These are phyloP conservation scores for Naganishia sp. DNA, from an alignment of 1,284 basidiomycete species.

Conservation along the genomic window DNA sequence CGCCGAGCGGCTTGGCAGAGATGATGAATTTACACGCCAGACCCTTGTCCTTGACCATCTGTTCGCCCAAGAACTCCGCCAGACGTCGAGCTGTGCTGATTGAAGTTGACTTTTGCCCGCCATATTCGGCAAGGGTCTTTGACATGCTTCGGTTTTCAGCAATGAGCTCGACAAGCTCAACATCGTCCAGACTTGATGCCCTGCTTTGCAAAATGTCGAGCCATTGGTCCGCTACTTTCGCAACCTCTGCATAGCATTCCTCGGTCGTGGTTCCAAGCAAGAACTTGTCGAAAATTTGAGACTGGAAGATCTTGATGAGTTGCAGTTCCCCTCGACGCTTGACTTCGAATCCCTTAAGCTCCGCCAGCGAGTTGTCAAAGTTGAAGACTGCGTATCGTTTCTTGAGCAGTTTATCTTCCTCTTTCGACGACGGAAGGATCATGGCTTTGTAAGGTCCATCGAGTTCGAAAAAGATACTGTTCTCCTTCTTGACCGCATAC, in stretches of 20 bases:
- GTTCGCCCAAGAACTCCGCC: constrained; percentile 94
- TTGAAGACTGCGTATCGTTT: constrained; percentile 99
- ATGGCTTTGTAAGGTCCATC: constrained; percentile 99
- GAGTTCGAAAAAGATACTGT: constrained; percentile 99
- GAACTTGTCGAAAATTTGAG: constrained; percentile 97
- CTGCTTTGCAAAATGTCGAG: constrained; percentile 90
- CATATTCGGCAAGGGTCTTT: constrained; percentile 94
- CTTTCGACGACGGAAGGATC: constrained; percentile 98
- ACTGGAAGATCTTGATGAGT: constrained; percentile 99
- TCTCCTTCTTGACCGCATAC: constrained; percentile 88
- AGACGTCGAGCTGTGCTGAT: constrained; percentile 94
- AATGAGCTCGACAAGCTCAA: constrained; percentile 95
- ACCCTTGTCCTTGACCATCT: constrained; percentile 99
- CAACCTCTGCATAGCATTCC: constrained; percentile 94
- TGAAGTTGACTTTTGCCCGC: constrained; percentile 93
- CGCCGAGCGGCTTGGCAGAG: constrained; percentile 87
- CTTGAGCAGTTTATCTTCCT: constrained; percentile 98
- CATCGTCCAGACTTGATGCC: constrained; percentile 79
- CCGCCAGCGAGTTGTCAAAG: constrained; percentile 92
- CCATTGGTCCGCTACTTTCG: constrained; percentile 94
- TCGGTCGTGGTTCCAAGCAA: constrained; percentile 86
- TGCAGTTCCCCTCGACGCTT: constrained; percentile 97
- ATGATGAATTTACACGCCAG: constrained; percentile 99
- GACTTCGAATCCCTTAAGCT: constrained; percentile 98
- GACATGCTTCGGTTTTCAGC: constrained; percentile 99